Evolutionary conservation across 805 yeast species (phyloP).

Genomic region (Candida mattraensis): DNA sequence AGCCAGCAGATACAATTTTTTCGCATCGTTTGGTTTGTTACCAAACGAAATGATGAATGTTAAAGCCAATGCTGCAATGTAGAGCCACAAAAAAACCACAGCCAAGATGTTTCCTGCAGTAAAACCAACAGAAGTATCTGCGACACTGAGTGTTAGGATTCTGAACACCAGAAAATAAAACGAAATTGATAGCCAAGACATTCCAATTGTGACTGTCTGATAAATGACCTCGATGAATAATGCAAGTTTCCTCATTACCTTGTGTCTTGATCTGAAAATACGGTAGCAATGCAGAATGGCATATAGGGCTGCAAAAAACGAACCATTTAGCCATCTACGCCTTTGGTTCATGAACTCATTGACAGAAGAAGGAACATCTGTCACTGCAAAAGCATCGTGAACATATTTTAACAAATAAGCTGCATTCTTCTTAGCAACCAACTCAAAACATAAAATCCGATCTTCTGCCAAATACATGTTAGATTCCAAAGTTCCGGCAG

Average conservation of each 20-base stretch:
- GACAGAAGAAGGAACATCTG: conserved; percentile 89
- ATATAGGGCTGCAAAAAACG: conserved; percentile 91
- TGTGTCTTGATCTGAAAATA: conserved; percentile 76
- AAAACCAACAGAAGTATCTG: conserved; percentile 45
- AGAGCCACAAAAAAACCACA: conserved; percentile 82
- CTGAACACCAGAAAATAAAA: conserved; percentile 87
- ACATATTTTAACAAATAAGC: conserved; percentile 82
- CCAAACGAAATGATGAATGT: conserved; percentile 91
- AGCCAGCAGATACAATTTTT: conserved; percentile 65
- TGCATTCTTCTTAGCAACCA: conserved; percentile 73
- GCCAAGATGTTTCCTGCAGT: conserved; percentile 73
- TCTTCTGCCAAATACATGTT: conserved; percentile 98
- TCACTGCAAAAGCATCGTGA: conserved; percentile 84
- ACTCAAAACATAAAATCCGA: conserved; percentile 89
- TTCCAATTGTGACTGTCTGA: conserved; percentile 67
- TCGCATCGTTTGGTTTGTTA: conserved; percentile 89
- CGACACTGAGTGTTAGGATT: conserved; percentile 75
- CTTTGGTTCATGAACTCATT: conserved; percentile 90
- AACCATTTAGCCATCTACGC: conserved; percentile 96
- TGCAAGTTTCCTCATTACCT: conserved; percentile 62
- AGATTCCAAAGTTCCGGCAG: conserved; percentile 85
- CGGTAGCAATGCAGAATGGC: conserved; percentile 73
- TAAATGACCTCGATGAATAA: conserved; percentile 76
- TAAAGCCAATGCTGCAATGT: conserved; percentile 69
- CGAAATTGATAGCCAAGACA: conserved; percentile 89